A percentile compares a stretch with the other conserved stretches of the same genome.
Evolutionary conservation across 2,329 filamentous ascomycete species (phyloP).

Genomic region (Fusarium concolor): DNA sequence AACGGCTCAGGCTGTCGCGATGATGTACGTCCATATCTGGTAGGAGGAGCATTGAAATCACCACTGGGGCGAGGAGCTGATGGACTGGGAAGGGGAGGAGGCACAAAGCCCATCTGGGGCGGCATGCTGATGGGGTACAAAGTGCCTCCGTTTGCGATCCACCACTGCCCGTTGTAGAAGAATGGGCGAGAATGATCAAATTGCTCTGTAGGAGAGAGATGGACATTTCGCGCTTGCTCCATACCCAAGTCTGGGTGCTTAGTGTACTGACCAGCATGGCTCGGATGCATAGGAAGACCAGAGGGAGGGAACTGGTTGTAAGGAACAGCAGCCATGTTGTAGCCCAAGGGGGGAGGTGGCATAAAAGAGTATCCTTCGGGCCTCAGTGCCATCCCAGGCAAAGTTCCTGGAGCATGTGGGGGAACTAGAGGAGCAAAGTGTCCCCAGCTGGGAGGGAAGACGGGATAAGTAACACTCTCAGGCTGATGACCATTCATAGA

Average conservation of each 20-base stretch:
- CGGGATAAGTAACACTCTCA: conserved; percentile 40
- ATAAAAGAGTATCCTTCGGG: conserved; percentile 53
- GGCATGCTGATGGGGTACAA: conserved; percentile 42
- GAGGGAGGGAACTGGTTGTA: conserved; percentile 39
- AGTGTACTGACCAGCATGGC: conserved; percentile 37
- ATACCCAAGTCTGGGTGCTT: conserved; percentile 49
- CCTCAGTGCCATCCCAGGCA: conserved; percentile 48
- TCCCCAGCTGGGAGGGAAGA: conserved; percentile 47
- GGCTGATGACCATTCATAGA: conserved; percentile 38
- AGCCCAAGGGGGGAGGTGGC: conserved; percentile 55
- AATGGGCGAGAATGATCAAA: conserved; percentile 61
- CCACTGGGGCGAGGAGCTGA: conserved; percentile 10
- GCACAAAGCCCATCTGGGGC: conserved; percentile 42
- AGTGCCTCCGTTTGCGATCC: conserved; percentile 50
- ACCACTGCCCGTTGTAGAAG: conserved; percentile 58
- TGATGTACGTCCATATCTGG: conserved; percentile 6
- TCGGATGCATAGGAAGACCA: conserved; percentile 32
- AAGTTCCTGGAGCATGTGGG: conserved; percentile 48
- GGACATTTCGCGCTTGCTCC: conserved; percentile 50
- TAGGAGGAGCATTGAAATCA: conserved; percentile 10
- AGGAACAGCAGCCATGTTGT: conserved; percentile 48
- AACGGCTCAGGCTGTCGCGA: conserved; percentile 7
- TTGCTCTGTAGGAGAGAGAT: conserved; percentile 57
- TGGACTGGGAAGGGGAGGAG: conserved; percentile 40
- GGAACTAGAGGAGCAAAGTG: conserved; percentile 49